Evolutionary conservation across 805 yeast species (phyloP).

Genomic region (Scheffersomyces ergatensis): DNA sequence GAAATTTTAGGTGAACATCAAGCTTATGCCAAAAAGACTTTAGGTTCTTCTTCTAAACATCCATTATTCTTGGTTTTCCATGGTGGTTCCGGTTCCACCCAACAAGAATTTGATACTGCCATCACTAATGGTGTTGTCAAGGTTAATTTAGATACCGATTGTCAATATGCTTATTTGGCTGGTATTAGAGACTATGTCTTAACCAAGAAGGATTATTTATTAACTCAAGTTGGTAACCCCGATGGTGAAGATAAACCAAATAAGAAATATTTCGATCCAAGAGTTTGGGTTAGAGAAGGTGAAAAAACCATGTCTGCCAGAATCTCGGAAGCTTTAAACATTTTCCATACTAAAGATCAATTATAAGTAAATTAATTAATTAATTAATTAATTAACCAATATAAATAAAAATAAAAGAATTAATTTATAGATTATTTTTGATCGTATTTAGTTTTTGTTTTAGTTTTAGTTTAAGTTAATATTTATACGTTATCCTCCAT

Average conservation of each 20-base stretch:
- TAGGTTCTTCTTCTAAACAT: slow-evolving; percentile 48
- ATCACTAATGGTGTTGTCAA: slow-evolving; percentile 94
- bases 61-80: slow-evolving; percentile 99
- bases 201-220: slow-evolving; percentile 91
- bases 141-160: slow-evolving; percentile 99
- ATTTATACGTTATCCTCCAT: too few species aligned
- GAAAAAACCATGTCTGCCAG: slow-evolving; percentile 95
- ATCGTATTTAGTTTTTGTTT: not conserved
- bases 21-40: slow-evolving; percentile 72
- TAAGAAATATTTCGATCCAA: slow-evolving; percentile 99
- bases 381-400: too few species aligned
- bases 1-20: slow-evolving; percentile 95
- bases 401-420: slow-evolving; percentile 4
- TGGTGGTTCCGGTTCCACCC: slow-evolving; percentile 99
- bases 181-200: slow-evolving; percentile 98
- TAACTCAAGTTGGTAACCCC: slow-evolving; percentile 95
- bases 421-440: too few species aligned
- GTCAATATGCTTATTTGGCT: slow-evolving; percentile 94
- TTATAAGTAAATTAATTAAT: slow-evolving; percentile 32
- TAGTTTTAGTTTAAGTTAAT: not conserved
- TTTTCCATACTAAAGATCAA: slow-evolving; percentile 79
- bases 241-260: slow-evolving; percentile 99
- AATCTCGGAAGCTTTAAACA: slow-evolving; percentile 75
- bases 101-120: slow-evolving; percentile 86
- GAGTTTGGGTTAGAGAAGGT: slow-evolving; percentile 99